Percentiles rank a stretch among this genome's conserved stretches.
Evolutionary conservation across 192 early-diverging fungal genomes (phyloP).

Genomic region (Coemansia sp.): DNA sequence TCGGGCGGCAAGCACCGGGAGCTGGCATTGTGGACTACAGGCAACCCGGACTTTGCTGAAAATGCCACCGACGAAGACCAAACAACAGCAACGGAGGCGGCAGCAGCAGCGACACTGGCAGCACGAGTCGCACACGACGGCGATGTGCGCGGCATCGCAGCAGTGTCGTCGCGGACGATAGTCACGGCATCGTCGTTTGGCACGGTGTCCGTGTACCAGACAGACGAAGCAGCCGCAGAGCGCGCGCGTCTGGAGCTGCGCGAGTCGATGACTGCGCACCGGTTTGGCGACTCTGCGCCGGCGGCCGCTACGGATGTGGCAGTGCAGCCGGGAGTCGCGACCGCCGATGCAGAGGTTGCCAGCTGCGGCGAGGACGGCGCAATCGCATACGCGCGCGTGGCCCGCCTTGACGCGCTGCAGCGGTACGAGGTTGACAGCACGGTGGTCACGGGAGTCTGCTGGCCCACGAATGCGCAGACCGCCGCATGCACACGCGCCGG

Average conservation of each 20-base stretch:
- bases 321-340: slow-evolving; percentile 21
- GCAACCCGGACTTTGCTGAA: slow-evolving; percentile 39
- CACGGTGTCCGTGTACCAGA: slow-evolving; percentile 36
- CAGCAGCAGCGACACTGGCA: slow-evolving; percentile 22
- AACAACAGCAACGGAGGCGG: neutral
- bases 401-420: slow-evolving; percentile 34
- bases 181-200: slow-evolving; percentile 49
- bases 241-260: slow-evolving; percentile 12
- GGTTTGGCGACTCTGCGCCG: slow-evolving; percentile 29
- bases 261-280: slow-evolving; percentile 38
- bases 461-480: slow-evolving; percentile 45
- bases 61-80: neutral
- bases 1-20: slow-evolving; percentile 44
- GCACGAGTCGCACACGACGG: slow-evolving; percentile 30
- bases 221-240: slow-evolving; percentile 3
- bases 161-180: slow-evolving; percentile 11
- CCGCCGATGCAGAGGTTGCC: slow-evolving; percentile 34
- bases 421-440: slow-evolving; percentile 43
- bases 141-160: slow-evolving; percentile 33
- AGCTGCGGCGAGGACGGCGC: slow-evolving; percentile 55
- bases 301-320: slow-evolving; percentile 39
- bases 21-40: slow-evolving; percentile 52
- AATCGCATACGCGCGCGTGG: slow-evolving; percentile 19
- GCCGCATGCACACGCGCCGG: slow-evolving; percentile 44
- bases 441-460: slow-evolving; percentile 45